Percentiles rank a stretch among this genome's conserved stretches.
phyloP scores from a whole-genome alignment of 768 basidiomycete genomes.

The Suillus paluster region DNA sequence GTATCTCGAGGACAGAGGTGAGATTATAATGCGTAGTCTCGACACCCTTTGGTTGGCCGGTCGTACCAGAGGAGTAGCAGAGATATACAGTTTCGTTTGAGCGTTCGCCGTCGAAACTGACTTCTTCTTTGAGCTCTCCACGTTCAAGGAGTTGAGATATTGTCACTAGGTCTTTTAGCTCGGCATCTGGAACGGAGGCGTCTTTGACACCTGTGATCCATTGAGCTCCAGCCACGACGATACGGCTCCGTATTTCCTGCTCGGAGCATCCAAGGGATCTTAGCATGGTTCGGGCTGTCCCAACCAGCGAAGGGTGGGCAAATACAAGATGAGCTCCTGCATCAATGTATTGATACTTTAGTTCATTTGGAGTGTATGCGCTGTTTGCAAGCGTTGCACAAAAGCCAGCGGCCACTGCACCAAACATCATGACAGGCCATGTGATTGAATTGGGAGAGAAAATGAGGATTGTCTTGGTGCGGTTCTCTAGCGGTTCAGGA shows the following conservation, averaged over 20 bases:
- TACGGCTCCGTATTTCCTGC: slow-evolving; percentile 52
- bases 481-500: slow-evolving; percentile 45
- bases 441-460: slow-evolving; percentile 71
- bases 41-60: slow-evolving; percentile 78
- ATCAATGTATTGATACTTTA: slow-evolving; percentile 73
- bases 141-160: slow-evolving; percentile 47
- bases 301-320: slow-evolving; percentile 62
- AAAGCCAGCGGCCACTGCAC: slow-evolving; percentile 65
- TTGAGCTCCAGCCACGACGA: slow-evolving; percentile 57
- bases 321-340: slow-evolving; percentile 68
- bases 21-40: slow-evolving; percentile 75
- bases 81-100: slow-evolving; percentile 65
- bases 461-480: slow-evolving; percentile 54
- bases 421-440: slow-evolving; percentile 52
- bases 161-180: slow-evolving; percentile 36
- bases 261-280: slow-evolving; percentile 49
- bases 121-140: slow-evolving; percentile 56
- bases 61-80: slow-evolving; percentile 74
- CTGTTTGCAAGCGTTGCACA: slow-evolving; percentile 76
- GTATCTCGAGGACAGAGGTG: slow-evolving; percentile 58
- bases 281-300: slow-evolving; percentile 61
- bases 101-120: slow-evolving; percentile 53
- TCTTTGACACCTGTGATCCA: slow-evolving; percentile 43
- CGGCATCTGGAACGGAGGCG: slow-evolving; percentile 28
- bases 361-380: slow-evolving; percentile 68